A percentile compares a stretch with the other conserved stretches of the same genome.
These are phyloP conservation scores for Lizonia empirigonia DNA, from an alignment of 2,329 filamentous ascomycete species.

Conservation along the genomic window DNA sequence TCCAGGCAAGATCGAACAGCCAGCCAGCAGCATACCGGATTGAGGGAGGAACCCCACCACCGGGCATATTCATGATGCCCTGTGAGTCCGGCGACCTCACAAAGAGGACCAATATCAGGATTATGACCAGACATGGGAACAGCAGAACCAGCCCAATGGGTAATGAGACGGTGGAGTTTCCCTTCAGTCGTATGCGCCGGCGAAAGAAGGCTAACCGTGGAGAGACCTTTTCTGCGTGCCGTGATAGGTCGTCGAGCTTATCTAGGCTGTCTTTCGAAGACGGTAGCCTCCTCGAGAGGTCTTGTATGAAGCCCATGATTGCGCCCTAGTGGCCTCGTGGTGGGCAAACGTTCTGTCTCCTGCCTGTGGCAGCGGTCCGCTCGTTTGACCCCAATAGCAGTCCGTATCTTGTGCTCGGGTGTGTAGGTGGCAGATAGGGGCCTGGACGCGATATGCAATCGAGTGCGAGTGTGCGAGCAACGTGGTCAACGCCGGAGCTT, in stretches of 20 bases:
- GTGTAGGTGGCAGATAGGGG: constrained; percentile 12
- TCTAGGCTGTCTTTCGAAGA: constrained; percentile 50
- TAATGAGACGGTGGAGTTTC: constrained; percentile 90
- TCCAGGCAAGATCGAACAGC: background rate
- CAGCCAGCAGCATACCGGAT: constrained; percentile 72
- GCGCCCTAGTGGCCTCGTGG: constrained; percentile 14
- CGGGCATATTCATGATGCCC: constrained; percentile 83
- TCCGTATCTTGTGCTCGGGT: constrained; percentile 3
- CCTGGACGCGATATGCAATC: background rate
- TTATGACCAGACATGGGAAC: constrained; percentile 88
- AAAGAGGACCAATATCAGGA: constrained; percentile 88
- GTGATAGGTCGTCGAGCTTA: constrained; percentile 52
- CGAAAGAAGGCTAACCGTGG: constrained; percentile 78
- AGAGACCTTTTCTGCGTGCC: constrained; percentile 50
- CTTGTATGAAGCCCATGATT: constrained; percentile 29
- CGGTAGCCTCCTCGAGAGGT: constrained; percentile 54
- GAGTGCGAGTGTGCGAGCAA: constrained; percentile 15
- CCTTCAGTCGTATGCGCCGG: constrained; percentile 83
- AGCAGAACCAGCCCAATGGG: constrained; percentile 90
- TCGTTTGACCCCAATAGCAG: constrained; percentile 22
- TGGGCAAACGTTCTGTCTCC: constrained; percentile 9
- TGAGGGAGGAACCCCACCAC: constrained; percentile 81
- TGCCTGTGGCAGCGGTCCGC: constrained; percentile 24
- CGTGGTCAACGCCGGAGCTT: constrained; percentile 24
- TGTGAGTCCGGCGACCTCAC: constrained; percentile 84